phyloP scores from a whole-genome alignment of 192 early-diverging fungal genomes.

The Endogone sp. region DNA sequence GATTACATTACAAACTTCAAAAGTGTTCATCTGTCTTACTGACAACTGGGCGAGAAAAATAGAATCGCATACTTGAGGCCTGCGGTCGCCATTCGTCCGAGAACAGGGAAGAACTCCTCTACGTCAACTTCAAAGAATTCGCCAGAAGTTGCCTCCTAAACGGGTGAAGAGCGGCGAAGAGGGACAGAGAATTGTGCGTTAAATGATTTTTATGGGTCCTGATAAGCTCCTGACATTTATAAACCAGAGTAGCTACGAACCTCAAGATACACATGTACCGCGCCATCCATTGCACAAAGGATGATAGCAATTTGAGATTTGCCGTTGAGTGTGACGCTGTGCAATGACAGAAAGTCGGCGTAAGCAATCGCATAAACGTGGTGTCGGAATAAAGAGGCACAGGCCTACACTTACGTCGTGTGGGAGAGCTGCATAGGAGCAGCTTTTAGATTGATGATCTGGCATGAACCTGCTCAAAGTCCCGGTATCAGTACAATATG shows the following conservation, averaged over 20 bases:
- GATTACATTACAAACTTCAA: too few species aligned
- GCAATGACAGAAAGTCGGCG: not conserved
- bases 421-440: conserved; percentile 35
- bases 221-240: too few species aligned
- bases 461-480: conserved; percentile 12
- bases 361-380: not conserved
- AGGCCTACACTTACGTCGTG: conserved; percentile 11
- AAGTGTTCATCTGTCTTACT: too few species aligned
- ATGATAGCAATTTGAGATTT: conserved; percentile 19
- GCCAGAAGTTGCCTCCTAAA: conserved; percentile 1
- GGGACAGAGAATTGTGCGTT: too few species aligned
- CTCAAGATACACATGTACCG: conserved; percentile 28
- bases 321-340: not conserved
- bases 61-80: conserved; percentile 9
- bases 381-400: not conserved
- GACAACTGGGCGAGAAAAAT: too few species aligned
- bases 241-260: not conserved
- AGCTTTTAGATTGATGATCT: conserved; percentile 19
- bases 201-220: too few species aligned
- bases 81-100: conserved; percentile 19
- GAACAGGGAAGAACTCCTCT: conserved; percentile 14
- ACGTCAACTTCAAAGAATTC: conserved; percentile 20
- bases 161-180: too few species aligned
- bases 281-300: conserved; percentile 22
- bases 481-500: not conserved